Percentiles rank a stretch among this genome's conserved stretches.
Evolutionary conservation across 441 rosid species (phyloP).

Genomic region (Gossypium trilobum): DNA sequence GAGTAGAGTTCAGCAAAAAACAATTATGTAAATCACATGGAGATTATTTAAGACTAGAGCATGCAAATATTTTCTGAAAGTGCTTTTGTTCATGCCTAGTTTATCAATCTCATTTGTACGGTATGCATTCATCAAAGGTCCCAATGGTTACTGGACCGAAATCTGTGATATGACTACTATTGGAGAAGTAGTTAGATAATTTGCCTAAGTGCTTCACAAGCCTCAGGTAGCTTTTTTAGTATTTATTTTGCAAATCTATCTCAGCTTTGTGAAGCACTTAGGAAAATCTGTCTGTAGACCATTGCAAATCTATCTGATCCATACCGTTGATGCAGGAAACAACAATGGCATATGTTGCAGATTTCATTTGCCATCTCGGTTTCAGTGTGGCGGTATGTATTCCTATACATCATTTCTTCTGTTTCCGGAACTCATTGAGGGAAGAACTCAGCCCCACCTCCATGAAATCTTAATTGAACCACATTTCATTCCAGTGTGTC

Average conservation of each 20-base stretch:
- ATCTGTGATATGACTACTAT: constrained; percentile 68
- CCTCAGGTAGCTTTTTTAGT: neutral
- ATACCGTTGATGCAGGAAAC: neutral
- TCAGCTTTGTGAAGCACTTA: too few species aligned
- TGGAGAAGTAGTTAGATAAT: constrained; percentile 1
- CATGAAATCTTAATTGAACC: neutral
- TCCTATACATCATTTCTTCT: neutral
- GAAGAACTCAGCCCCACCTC: neutral
- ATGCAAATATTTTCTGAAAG: neutral
- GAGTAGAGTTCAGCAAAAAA: constrained; percentile 82
- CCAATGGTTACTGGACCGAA: constrained; percentile 93
- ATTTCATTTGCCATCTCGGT: neutral
- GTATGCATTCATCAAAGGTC: constrained; percentile 81
- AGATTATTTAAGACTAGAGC: too few species aligned
- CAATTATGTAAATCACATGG: neutral
- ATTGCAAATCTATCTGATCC: neutral
- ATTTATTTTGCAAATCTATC: neutral
- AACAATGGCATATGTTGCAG: neutral
- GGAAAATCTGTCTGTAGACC: neutral
- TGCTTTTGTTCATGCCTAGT: neutral
- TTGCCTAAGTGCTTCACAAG: too few species aligned
- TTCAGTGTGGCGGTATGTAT: neutral
- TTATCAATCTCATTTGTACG: constrained; percentile 4
- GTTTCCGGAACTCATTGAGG: neutral
- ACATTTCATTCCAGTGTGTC: neutral